A percentile compares a stretch with the other conserved stretches of the same genome.
Evolutionary conservation across 805 yeast genomes (phyloP).

Genomic region (Sugiyamaella smithiae): DNA sequence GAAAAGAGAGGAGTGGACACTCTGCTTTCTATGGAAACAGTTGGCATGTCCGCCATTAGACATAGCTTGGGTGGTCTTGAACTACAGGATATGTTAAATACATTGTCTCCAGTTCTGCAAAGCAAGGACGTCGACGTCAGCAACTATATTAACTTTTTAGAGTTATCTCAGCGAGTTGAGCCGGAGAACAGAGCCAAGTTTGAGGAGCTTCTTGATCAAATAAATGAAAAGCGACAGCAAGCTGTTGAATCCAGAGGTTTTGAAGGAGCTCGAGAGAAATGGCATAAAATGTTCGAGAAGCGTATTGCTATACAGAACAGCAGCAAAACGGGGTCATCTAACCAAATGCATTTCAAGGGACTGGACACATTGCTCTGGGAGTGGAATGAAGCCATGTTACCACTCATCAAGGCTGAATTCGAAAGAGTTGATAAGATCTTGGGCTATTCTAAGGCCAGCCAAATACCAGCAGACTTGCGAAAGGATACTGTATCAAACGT

Average conservation of each 20-base stretch:
- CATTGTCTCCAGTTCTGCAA: constrained; percentile 35
- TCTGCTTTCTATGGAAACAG: constrained; percentile 66
- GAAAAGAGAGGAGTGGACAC: constrained; percentile 53
- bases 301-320: constrained; percentile 7
- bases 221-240: constrained; percentile 74
- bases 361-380: constrained; percentile 74
- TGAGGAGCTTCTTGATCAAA: constrained; percentile 61
- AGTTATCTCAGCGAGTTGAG: constrained; percentile 52
- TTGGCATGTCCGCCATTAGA: constrained; percentile 75
- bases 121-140: constrained; percentile 31
- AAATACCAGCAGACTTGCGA: constrained; percentile 24
- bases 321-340: constrained; percentile 20
- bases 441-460: constrained; percentile 23
- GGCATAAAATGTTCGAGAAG: constrained; percentile 76
- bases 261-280: constrained; percentile 81
- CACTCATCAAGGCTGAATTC: constrained; percentile 66
- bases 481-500: constrained; percentile 19
- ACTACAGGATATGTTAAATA: constrained; percentile 25
- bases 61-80: constrained; percentile 60
- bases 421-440: constrained; percentile 49
- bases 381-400: constrained; percentile 77
- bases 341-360: constrained; percentile 40
- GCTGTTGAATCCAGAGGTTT: constrained; percentile 73
- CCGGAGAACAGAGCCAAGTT: constrained; percentile 44
- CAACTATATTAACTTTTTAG: constrained; percentile 60